phyloP scores from a whole-genome alignment of 305 asterid genomes.

The Solanum aculeatissimum region DNA sequence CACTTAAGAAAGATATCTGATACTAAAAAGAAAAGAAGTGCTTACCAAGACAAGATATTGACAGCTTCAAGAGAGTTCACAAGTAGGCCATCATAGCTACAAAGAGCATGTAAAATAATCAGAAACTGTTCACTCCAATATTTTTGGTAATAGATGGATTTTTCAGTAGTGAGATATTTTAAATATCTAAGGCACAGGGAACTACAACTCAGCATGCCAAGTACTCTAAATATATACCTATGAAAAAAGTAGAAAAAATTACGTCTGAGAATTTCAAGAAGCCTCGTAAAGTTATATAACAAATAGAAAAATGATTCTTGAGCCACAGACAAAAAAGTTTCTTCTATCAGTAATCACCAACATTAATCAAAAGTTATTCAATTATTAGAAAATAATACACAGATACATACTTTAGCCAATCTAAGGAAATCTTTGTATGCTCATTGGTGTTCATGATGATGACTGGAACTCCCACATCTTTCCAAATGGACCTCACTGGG shows the following conservation, averaged over 20 bases:
- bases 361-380: not conserved
- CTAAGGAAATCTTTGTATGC: slow-evolving; percentile 38
- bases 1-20: not conserved
- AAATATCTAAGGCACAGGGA: not conserved
- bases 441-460: slow-evolving; percentile 30
- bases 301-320: not conserved
- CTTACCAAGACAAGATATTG: slow-evolving; percentile 58
- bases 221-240: not conserved
- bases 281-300: not conserved
- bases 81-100: slow-evolving; percentile 80
- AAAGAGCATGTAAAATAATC: slow-evolving; percentile 9
- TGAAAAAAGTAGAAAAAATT: not conserved
- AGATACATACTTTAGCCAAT: slow-evolving; percentile 81
- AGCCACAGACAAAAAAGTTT: not conserved
- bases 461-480: slow-evolving; percentile 36
- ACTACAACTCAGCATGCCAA: not conserved
- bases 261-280: not conserved
- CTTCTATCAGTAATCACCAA: not conserved
- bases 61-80: slow-evolving; percentile 72
- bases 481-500: slow-evolving; percentile 56
- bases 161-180: not conserved
- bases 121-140: not conserved
- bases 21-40: not conserved
- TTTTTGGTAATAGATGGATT: not conserved
- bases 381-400: not conserved